Evolutionary conservation across 495 filamentous ascomycete genomes (phyloP).

Genomic region (Talaromyces stipitatus): DNA sequence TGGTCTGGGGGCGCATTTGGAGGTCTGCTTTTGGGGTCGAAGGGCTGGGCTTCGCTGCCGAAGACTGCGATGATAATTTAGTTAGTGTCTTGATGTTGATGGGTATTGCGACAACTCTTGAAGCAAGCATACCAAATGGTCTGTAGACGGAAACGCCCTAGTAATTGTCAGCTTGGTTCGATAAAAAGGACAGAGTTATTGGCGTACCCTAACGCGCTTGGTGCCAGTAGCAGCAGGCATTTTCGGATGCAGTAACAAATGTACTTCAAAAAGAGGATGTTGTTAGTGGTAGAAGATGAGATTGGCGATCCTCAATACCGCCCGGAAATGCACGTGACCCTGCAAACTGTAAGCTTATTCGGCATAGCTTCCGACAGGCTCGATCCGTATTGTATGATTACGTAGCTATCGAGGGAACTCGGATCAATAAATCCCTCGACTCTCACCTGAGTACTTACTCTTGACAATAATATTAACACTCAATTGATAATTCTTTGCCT

Average conservation of each 20-base stretch:
- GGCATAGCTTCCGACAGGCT: neutral
- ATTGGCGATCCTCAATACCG: neutral
- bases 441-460: neutral
- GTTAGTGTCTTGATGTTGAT: neutral
- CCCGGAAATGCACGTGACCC: neutral
- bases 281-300: neutral
- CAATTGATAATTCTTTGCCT: neutral
- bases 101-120: slow-evolving; percentile 2
- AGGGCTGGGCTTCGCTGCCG: slow-evolving; percentile 69
- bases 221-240: slow-evolving; percentile 51
- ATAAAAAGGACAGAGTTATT: neutral
- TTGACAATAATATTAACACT: too few relatives aligned
- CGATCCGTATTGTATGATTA: neutral
- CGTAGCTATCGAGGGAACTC: neutral
- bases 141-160: slow-evolving; percentile 68
- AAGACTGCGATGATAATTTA: slow-evolving; percentile 43
- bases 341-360: neutral
- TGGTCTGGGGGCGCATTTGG: slow-evolving; percentile 59
- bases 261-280: neutral
- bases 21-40: slow-evolving; percentile 63
- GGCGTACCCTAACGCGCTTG: slow-evolving; percentile 51
- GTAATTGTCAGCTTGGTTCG: neutral
- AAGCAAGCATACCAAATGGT: slow-evolving; percentile 49
- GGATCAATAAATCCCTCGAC: neutral
- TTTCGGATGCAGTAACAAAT: neutral